Percentiles rank a stretch among this genome's conserved stretches.
phyloP scores from a whole-genome alignment of 2,329 filamentous ascomycete species.

The Xylaria sp. region DNA sequence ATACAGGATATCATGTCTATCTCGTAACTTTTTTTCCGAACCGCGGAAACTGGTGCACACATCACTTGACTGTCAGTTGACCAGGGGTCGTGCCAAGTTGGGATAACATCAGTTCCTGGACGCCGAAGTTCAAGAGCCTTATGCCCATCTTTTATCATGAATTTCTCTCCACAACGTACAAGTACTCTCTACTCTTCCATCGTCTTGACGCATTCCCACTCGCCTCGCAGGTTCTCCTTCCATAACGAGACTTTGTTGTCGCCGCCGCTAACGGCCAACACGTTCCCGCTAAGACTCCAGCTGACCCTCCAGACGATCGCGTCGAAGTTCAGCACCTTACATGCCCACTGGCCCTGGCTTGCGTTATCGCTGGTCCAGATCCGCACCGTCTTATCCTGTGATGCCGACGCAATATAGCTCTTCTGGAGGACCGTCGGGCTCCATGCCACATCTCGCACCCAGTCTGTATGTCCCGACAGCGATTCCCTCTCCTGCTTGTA shows the following conservation, averaged over 20 bases:
- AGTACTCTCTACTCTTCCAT: conserved; percentile 74
- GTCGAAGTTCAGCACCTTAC: conserved; percentile 85
- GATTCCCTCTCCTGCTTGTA: conserved; percentile 66
- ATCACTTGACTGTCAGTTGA: conserved; percentile 13
- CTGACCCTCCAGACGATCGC: conserved; percentile 92
- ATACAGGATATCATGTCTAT: conserved; percentile 25
- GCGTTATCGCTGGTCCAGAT: conserved; percentile 87
- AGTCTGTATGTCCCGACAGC: conserved; percentile 84
- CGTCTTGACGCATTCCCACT: conserved; percentile 97
- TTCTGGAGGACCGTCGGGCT: conserved; percentile 92
- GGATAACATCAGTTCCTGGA: conserved; percentile 22
- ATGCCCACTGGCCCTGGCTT: conserved; percentile 75
- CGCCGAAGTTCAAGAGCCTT: conserved; percentile 22
- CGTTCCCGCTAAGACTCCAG: conserved; percentile 97
- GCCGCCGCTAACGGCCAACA: conserved; percentile 87
- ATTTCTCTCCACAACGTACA: not conserved
- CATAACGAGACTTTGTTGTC: conserved; percentile 97
- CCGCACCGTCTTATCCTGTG: conserved; percentile 94
- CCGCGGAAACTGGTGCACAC: conserved; percentile 9
- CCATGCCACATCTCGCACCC: conserved; percentile 98
- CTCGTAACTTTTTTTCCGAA: conserved; percentile 16
- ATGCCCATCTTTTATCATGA: conserved; percentile 8
- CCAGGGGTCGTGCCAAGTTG: conserved; percentile 14
- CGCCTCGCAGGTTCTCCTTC: conserved; percentile 96
- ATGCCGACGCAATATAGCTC: conserved; percentile 93